Conservation (phyloP, 768 basidiomycete genomes). For the Pulveroboletus sp. region DNA sequence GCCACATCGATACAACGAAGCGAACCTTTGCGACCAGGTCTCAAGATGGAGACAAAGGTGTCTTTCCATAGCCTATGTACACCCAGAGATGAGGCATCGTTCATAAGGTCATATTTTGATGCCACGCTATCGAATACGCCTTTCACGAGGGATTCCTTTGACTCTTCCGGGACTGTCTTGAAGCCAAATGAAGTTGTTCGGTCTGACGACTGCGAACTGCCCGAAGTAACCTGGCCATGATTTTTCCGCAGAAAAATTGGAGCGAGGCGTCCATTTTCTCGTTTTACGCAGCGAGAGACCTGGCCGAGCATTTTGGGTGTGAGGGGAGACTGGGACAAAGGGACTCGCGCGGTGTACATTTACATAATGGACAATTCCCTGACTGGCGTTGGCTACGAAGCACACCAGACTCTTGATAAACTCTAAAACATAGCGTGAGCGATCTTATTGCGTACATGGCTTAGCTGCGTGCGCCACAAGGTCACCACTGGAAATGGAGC, state of each 20-base stretch:
- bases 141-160: slow-evolving; percentile 88
- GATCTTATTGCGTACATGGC: background rate
- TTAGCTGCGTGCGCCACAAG: no score
- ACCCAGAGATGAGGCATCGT: slow-evolving; percentile 96
- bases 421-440: background rate
- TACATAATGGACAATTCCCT: no score
- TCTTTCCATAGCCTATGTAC: slow-evolving; percentile 98
- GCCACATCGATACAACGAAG: slow-evolving; percentile 90
- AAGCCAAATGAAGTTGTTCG: slow-evolving; percentile 89
- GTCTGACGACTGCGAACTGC: slow-evolving; percentile 15
- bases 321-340: background rate
- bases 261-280: slow-evolving; percentile 6
- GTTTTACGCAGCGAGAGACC: slow-evolving; percentile 15
- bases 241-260: slow-evolving; percentile 17
- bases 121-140: slow-evolving; percentile 95
- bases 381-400: no score
- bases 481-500: no score
- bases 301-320: slow-evolving; percentile 12
- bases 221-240: slow-evolving; percentile 15
- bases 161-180: slow-evolving; percentile 77
- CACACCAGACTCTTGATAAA: background rate
- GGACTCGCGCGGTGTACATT: background rate
- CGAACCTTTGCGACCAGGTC: slow-evolving; percentile 71
- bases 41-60: slow-evolving; percentile 67
- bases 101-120: slow-evolving; percentile 95